Evolutionary conservation across 2,329 filamentous ascomycete species (phyloP), one percentile per base, ranked within the genome.

Genomic region (Stagonosporopsis vannaccii): DNA sequence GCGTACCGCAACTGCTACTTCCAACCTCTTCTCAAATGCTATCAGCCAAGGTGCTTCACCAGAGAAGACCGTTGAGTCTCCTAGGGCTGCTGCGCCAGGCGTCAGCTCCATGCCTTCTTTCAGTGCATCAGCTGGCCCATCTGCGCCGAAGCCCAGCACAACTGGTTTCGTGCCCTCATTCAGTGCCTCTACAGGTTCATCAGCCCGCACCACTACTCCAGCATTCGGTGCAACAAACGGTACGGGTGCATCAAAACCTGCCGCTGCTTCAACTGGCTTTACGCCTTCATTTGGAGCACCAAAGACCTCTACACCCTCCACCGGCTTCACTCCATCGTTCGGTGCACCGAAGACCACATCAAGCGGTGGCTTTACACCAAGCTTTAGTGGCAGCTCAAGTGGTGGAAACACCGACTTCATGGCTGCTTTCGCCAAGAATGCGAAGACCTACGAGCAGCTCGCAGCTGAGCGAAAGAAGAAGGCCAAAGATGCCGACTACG

Each of bases 401-500:
- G 52, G 62, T 50, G 53, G 52, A 11, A 58, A 41, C 17, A 51
- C 59, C n/a, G 61, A 61, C 41, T 70, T 72, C 41, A 50, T 70
- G 23, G 58, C 56, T 19, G 70, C 72, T 32, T 76, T 75, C 51
- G 62, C 66, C 9, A 67, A 69, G 44, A 65, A 51, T 2, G 68
- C 71, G 9, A 74, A 72, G 58, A 68, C 70, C 0, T 67, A 65
- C 25, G 70, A 75, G 40, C 53, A 74, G 48, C 67, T 74, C 32
- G 63, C 65, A 28, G 68, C 68, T 5, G 72, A 75, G 51, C 70
- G 68, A 7, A 75, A 75, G 62, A 62, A 69, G 52, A 75, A 75
- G 56, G 73, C 67, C 6, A 71, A 65, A 52, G 68, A 67, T 12
- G 73, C 65, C 26, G 73, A 75, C 26, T 75, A 63, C n/a, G 73